Percentiles rank a stretch among this genome's conserved stretches.
These are phyloP conservation scores for bread wheat (Triticum aestivum) DNA, from an alignment of 176 grass and related monocot species.

Conservation along the genomic window IWGSC_CS_RefSeq_v2.1 NC_057814.1:531415877-531416376, in stretches of 20 bases:
- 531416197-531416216: background rate
- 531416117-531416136: background rate
- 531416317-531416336: background rate
- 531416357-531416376: background rate
- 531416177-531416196: background rate
- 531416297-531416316: background rate
- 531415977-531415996: background rate
- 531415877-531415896: background rate
- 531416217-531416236: background rate
- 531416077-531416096: background rate
- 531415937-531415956: slow-evolving; percentile 8
- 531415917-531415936: background rate
- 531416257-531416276: background rate
- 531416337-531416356: background rate
- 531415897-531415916: background rate
- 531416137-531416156: background rate
- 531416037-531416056: background rate
- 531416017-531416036: background rate
- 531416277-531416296: background rate
- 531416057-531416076: background rate
- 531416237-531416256: background rate
- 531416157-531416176: background rate
- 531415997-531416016: slow-evolving; percentile 4
- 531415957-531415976: background rate
- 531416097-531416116: background rate